These are phyloP conservation scores for Boletus pseudopeckii DNA, from an alignment of 768 basidiomycete species.

Conservation along the genomic window DNA sequence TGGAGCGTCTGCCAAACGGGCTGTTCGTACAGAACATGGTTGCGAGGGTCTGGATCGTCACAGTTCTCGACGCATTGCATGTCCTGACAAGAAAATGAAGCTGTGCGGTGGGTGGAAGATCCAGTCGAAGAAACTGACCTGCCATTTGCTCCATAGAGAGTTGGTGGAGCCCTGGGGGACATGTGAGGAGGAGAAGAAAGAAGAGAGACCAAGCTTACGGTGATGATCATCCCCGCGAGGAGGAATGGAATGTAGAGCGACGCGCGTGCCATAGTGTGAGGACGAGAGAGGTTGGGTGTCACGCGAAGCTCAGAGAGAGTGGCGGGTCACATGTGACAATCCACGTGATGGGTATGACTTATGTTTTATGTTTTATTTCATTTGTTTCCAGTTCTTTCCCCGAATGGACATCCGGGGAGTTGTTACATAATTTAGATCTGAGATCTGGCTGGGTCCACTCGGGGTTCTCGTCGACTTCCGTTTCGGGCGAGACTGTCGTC, in stretches of 20 bases:
- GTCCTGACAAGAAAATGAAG: slow-evolving; percentile 48
- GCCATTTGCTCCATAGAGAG: slow-evolving; percentile 81
- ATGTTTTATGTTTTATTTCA: too few relatives aligned
- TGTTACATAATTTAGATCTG: slow-evolving; percentile 15
- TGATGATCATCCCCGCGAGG: slow-evolving; percentile 90
- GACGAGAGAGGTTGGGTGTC: slow-evolving; percentile 4
- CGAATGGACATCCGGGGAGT: background rate
- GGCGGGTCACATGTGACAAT: slow-evolving; percentile 18
- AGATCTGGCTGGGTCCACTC: slow-evolving; percentile 23
- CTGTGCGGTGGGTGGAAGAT: background rate
- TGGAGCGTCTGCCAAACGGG: slow-evolving; percentile 91
- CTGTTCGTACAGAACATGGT: slow-evolving; percentile 83
- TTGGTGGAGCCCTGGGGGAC: slow-evolving; percentile 66
- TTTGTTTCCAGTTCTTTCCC: background rate
- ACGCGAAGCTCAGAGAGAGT: background rate
- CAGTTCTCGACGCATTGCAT: slow-evolving; percentile 99
- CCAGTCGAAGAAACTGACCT: slow-evolving; percentile 41
- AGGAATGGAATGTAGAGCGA: slow-evolving; percentile 72
- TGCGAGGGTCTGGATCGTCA: slow-evolving; percentile 52
- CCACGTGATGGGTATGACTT: slow-evolving; percentile 14
- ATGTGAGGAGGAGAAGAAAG: background rate
- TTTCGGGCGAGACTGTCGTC: slow-evolving; percentile 19
- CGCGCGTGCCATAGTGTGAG: slow-evolving; percentile 51
- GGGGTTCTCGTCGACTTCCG: slow-evolving; percentile 32
- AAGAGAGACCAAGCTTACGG: slow-evolving; percentile 40